Base-by-base conservation (phyloP, 1,139 yeast species). In the Debaryomycetaceae sp. region DNA sequence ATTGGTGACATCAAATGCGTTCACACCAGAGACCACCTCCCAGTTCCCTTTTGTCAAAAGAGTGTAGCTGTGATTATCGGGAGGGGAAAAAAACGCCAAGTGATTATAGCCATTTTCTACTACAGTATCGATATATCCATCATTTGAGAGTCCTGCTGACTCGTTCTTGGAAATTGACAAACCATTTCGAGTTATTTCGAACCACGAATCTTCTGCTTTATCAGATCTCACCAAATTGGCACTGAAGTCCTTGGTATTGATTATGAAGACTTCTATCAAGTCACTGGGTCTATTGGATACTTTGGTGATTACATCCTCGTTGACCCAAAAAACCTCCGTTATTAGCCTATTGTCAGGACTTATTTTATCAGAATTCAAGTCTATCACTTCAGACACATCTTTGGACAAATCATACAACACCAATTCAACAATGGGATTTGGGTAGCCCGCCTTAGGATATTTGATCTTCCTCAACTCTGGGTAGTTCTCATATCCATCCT, bases 111-210 rank as follows among this genome's bases (percentile, higher is more conserved):
- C 84, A 45, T 72, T 72, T 23, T 72, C 67, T 35, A 69, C 76
- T n/a, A 80, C 68, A 5, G 79, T 65, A 53, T 80, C 84, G 41
- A 80, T 71, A 52, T 79, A 80, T 0, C 84, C 84, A 55, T 79
- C 82, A 24, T 63, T 48, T 13, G 56, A 45, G 41, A 81, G 64
- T 7, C 78, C 76, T 31, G 57, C 50, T 1, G 64, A 39, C 22
- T 63, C 68, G 49, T 86, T 80, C 47, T 78, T 78, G 6, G 97
- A 96, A 36, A 93, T 75, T 56, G 68, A 84, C 33, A 78, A 65
- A 0, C 95, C 83, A 52, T 84, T 81, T 50, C 84, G 87, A 6
- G 88, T 78, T 36, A 91, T 82, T 60, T 93, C 99, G 71, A 91
- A 89, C 77, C 87, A 79, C 8, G 81, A 73, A 14, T 77, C 68